Conservation (phyloP, 1,284 basidiomycete species). For the Moesziomyces sp. region DNA sequence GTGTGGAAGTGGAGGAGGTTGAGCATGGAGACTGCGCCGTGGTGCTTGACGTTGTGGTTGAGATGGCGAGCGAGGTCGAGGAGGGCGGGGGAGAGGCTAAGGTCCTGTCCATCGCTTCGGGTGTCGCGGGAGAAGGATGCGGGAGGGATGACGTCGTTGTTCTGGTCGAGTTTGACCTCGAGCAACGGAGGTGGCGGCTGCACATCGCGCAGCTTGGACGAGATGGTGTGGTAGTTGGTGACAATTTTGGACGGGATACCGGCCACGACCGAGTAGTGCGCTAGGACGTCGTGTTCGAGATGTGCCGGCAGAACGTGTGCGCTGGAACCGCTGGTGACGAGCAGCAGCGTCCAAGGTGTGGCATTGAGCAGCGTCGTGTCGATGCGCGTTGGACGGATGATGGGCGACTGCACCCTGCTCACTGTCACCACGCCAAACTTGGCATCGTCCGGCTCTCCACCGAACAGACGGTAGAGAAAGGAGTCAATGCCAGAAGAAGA, state of each 20-base stretch:
- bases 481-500: slow-evolving; percentile 11
- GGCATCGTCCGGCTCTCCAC: background rate
- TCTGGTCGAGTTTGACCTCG: slow-evolving; percentile 21
- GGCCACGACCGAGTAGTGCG: slow-evolving; percentile 23
- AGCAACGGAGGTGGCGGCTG: slow-evolving; percentile 13
- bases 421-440: slow-evolving; percentile 25
- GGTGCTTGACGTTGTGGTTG: slow-evolving; percentile 13
- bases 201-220: slow-evolving; percentile 9
- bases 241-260: slow-evolving; percentile 46
- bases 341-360: slow-evolving; percentile 39
- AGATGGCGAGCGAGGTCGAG: slow-evolving; percentile 31
- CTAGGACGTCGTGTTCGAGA: background rate
- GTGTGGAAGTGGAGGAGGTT: slow-evolving; percentile 49
- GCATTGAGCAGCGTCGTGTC: slow-evolving; percentile 34
- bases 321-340: slow-evolving; percentile 13
- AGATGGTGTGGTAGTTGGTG: slow-evolving; percentile 33
- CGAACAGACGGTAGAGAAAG: slow-evolving; percentile 16
- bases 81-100: slow-evolving; percentile 36
- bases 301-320: slow-evolving; percentile 2
- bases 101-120: slow-evolving; percentile 33
- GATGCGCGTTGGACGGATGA: slow-evolving; percentile 32
- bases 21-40: slow-evolving; percentile 48
- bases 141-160: slow-evolving; percentile 22
- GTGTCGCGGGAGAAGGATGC: background rate
- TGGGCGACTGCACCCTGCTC: slow-evolving; percentile 25